Percentiles rank a stretch among this genome's conserved stretches.
Evolutionary conservation across 805 yeast species (phyloP).

Genomic region (Saturnispora dispora): DNA sequence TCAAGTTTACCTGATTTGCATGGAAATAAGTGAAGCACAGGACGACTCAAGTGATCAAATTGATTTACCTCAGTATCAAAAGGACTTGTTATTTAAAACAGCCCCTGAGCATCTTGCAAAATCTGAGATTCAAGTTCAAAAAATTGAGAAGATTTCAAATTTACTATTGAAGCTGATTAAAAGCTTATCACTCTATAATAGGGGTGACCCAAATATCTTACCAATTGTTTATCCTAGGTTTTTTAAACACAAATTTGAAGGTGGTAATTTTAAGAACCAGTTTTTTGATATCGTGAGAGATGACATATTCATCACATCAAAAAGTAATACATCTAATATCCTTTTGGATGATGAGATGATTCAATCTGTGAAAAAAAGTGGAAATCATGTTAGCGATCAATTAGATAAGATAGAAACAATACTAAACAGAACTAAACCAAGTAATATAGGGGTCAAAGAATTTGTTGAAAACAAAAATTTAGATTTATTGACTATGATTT

Average conservation of each 20-base stretch:
- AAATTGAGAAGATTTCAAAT: not conserved
- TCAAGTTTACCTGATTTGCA: constrained; percentile 40
- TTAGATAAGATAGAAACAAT: constrained; percentile 35
- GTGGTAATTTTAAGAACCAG: constrained; percentile 75
- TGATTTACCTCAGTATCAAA: not conserved
- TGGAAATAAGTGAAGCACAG: not conserved
- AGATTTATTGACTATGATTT: constrained; percentile 42
- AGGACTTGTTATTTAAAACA: not conserved
- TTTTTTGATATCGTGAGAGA: constrained; percentile 33
- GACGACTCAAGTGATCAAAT: not conserved
- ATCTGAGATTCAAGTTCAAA: not conserved
- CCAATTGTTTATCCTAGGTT: constrained; percentile 70
- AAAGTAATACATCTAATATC: constrained; percentile 23
- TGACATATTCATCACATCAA: constrained; percentile 24
- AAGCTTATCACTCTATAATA: not conserved
- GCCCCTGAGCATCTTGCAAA: not conserved
- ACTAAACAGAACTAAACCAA: constrained; percentile 32
- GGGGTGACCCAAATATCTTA: constrained; percentile 21
- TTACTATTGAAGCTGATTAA: not conserved
- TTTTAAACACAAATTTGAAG: constrained; percentile 54
- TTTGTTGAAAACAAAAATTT: constrained; percentile 38
- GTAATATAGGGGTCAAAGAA: constrained; percentile 14
- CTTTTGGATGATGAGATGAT: constrained; percentile 44
- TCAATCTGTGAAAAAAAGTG: constrained; percentile 29
- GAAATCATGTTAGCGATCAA: constrained; percentile 31